Evolutionary conservation across 2,329 filamentous ascomycete genomes (phyloP), one percentile per base, ranked within the genome.

Genomic region (Alternaria tenuissima): DNA sequence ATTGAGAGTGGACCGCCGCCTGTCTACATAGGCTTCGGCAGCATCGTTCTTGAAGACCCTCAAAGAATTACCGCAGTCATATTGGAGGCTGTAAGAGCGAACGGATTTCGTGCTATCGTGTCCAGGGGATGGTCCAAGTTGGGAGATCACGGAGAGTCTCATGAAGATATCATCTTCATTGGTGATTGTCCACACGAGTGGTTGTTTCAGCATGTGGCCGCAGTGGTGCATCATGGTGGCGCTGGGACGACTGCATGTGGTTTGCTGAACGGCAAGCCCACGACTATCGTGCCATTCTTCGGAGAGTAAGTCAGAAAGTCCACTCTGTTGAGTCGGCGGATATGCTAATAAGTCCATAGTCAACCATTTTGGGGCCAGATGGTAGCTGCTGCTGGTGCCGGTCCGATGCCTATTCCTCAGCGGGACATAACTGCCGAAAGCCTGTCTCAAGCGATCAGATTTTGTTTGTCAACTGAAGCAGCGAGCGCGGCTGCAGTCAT

Each of bases 181-280:
- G 91, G 90, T n/a, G 94, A 94, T 71, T 88, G 89, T 44, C 92
- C 92, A 0, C 92, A 96, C 65, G 92, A 95, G 77, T 96, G 92
- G 92, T 81, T 96, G 0, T 96, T 96, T 75, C 83, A 91, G 62
- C 87, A 85, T 43, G 91, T 95, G 1, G 89, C 90, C 0, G 88
- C 87, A 44, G 92, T 96, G 1, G 89, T 94, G 5, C 92, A 96
- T 71, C 92, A 95, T 63, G 92, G 92, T n/a, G 92, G 92, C 55
- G 92, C 92, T 4, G 92, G 92, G 14, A 96, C 92, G 2, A 93
- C 91, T 0, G 91, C 92, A 0, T 91, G 91, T 0, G 92, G 92
- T 6, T 89, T 96, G 60, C 85, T 88, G 18, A 86, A 88, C 2
- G 92, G 91, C n/a, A 88, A 88, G 46, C 92, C 92, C 1, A 95